Evolutionary conservation across 1,284 basidiomycete species (phyloP).

Genomic region (Mycena citricolor): DNA sequence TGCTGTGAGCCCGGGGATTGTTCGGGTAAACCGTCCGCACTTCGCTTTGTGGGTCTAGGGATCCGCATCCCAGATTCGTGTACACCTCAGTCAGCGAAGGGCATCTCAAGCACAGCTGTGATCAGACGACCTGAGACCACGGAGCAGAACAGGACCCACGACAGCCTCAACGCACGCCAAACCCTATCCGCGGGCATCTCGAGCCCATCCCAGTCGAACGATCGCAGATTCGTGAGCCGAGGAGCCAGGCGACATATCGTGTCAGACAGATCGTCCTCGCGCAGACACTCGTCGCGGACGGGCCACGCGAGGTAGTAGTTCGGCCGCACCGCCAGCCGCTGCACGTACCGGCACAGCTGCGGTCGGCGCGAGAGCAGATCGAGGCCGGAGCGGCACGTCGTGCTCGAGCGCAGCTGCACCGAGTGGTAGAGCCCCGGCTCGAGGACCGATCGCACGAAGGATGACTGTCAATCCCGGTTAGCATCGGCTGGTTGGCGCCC

Average conservation of each 20-base stretch:
- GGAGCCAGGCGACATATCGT: slow-evolving; percentile 34
- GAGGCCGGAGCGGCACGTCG: slow-evolving; percentile 36
- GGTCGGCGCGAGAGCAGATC: slow-evolving; percentile 33
- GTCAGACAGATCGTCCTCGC: slow-evolving; percentile 39
- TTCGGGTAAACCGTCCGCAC: slow-evolving; percentile 19
- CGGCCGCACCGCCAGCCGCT: slow-evolving; percentile 42
- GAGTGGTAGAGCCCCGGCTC: slow-evolving; percentile 42
- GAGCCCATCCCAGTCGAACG: slow-evolving; percentile 49
- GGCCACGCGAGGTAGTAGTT: slow-evolving; percentile 52
- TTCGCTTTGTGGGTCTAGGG: slow-evolving; percentile 35
- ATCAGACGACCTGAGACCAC: slow-evolving; percentile 1
- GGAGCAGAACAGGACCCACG: slow-evolving; percentile 29
- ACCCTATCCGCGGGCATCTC: slow-evolving; percentile 42
- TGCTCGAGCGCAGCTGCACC: slow-evolving; percentile 41
- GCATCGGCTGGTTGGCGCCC: too few species aligned
- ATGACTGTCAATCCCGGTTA: slow-evolving; percentile 30
- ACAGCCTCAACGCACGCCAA: slow-evolving; percentile 38
- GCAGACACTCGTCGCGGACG: slow-evolving; percentile 36
- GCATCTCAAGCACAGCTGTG: slow-evolving; percentile 32
- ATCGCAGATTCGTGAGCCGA: slow-evolving; percentile 33
- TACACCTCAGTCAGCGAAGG: slow-evolving; percentile 40
- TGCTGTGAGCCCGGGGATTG: background rate
- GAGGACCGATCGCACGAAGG: slow-evolving; percentile 32
- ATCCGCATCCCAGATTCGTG: slow-evolving; percentile 38
- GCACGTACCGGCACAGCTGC: slow-evolving; percentile 38